Evolutionary conservation across 345 rosid species (phyloP), one percentile per base, ranked within the genome.

Genomic region (Aurinia saxatilis): DNA sequence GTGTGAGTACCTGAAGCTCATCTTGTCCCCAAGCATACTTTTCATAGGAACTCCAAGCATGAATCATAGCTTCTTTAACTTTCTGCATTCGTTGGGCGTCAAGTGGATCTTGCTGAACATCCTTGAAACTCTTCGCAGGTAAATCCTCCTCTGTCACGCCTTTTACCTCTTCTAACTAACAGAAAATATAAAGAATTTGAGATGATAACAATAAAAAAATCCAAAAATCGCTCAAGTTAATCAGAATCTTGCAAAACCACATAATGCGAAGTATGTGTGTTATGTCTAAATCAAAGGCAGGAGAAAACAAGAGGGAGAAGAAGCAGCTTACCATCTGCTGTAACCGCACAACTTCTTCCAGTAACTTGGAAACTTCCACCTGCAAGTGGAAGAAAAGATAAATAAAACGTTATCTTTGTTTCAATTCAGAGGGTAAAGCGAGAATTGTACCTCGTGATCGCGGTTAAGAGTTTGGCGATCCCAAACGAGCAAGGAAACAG

Each of bases 21-120:
- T 95, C 99, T 30, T 83, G 63, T 56, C 96, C 99, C 99, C 96
- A 88, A 2, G 98, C 96, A 77, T 84, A 95, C 69, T 83, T 95
- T 73, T 95, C 98, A 73, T 90, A 90, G 8, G 96, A 84, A 60
- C 74, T 77, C 98, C 99, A 95, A 21, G 98, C 99, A 78, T 95
- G 95, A 67, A 86, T 25, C 99, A 95, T 95, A 29, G 99, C 96
- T 63, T 90, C 96, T 75, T 82, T 90, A 6, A 90, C 91, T 81
- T 83, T 88, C 80, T 84, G 86, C 77, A 89, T 80, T 58, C 96
- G 79, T 46, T 80, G 81, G 21, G 70, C 70, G 37, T 80, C 92
- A 57, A 81, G 55, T 9, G 90, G 93, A 71, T 88, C 82, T 44
- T 85, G 86, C 25, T 58, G 70, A 65, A 65, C 61, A 75, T 50